A percentile compares a stretch with the other conserved stretches of the same genome.
These are phyloP conservation scores for Schizochytrium sp. DNA, from an alignment of 108 stramenopile genomes.

Conservation along the genomic window DNA sequence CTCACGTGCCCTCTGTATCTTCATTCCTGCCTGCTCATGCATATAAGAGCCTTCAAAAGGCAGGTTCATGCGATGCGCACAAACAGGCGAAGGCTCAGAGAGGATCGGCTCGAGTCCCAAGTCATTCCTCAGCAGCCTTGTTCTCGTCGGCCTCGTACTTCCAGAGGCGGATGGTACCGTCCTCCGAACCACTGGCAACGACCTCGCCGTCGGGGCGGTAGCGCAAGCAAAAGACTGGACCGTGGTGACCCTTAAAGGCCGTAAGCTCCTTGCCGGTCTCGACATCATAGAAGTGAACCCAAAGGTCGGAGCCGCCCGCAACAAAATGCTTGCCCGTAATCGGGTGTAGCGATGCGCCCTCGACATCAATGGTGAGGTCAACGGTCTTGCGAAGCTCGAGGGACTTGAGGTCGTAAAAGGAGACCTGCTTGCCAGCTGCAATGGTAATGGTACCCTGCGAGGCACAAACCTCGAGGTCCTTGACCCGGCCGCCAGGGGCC, in stretches of 20 bases:
- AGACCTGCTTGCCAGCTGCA: neutral
- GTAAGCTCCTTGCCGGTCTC: slow-evolving; percentile 75
- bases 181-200: slow-evolving; percentile 89
- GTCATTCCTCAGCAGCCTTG: neutral
- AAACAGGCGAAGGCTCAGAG: neutral
- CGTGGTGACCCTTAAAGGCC: slow-evolving; percentile 94
- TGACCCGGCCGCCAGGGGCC: neutral
- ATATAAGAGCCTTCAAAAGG: too few relatives aligned
- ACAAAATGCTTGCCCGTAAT: neutral
- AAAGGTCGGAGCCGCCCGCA: slow-evolving; percentile 58
- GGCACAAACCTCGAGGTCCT: neutral
- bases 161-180: slow-evolving; percentile 98
- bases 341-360: neutral
- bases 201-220: slow-evolving; percentile 73
- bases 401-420: neutral
- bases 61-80: too few relatives aligned
- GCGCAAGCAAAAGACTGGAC: slow-evolving; percentile 87
- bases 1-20: too few relatives aligned
- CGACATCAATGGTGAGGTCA: neutral
- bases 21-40: too few relatives aligned
- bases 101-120: neutral
- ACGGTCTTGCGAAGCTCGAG: neutral
- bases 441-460: neutral
- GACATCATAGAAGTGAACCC: slow-evolving; percentile 86
- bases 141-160: slow-evolving; percentile 11